phyloP scores from a whole-genome alignment of 2,329 filamentous ascomycete species.

The Ascochyta viciae-villosae region DNA sequence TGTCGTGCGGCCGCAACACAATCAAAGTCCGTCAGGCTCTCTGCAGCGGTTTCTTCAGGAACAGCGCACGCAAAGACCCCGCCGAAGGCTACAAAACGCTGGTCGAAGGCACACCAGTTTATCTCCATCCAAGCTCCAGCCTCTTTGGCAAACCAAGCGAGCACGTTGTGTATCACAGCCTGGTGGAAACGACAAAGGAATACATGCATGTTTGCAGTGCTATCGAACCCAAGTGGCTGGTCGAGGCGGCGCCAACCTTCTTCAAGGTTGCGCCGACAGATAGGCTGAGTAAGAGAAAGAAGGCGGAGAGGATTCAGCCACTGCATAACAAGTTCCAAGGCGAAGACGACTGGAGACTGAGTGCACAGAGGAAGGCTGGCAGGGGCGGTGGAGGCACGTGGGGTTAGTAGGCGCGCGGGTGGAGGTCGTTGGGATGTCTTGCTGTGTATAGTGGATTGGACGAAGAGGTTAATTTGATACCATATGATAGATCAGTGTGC shows the following conservation, averaged over 20 bases:
- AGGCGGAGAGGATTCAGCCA: conserved; percentile 92
- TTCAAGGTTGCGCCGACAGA: conserved; percentile 96
- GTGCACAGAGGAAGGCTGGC: conserved; percentile 83
- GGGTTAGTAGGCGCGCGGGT: conserved; percentile 62
- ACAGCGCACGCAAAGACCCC: conserved; percentile 91
- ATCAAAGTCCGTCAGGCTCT: conserved; percentile 86
- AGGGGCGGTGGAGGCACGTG: conserved; percentile 92
- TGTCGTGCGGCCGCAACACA: conserved; percentile 87
- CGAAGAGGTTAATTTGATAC: background rate
- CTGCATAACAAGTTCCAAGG: conserved; percentile 90
- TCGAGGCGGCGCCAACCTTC: conserved; percentile 97
- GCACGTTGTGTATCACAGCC: conserved; percentile 91
- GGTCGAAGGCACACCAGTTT: conserved; percentile 92
- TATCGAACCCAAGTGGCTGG: conserved; percentile 93
- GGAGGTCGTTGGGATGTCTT: background rate
- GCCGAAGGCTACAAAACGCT: conserved; percentile 98
- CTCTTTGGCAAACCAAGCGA: conserved; percentile 96
- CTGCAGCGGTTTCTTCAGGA: conserved; percentile 94
- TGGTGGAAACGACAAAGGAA: conserved; percentile 94
- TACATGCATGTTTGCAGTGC: conserved; percentile 96
- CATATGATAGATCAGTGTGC: background rate
- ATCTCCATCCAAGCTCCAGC: conserved; percentile 89
- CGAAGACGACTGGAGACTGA: conserved; percentile 94
- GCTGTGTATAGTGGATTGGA: too few relatives aligned
- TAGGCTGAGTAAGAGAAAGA: conserved; percentile 85